phyloP scores from a whole-genome alignment of 257 asterid genomes.

The Ocimum tenuiflorum region DNA sequence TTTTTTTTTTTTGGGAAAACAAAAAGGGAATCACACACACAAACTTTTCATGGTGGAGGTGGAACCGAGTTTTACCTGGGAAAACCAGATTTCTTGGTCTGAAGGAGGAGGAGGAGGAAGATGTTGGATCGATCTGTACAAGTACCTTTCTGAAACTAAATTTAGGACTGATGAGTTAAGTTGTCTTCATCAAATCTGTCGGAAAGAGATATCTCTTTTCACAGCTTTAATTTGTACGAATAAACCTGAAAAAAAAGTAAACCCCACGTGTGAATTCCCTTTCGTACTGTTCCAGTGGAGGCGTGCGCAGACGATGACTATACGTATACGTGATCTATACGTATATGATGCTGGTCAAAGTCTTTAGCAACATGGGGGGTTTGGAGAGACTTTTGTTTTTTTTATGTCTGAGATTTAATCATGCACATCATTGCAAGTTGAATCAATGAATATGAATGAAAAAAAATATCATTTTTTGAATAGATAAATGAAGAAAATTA shows the following conservation, averaged over 20 bases:
- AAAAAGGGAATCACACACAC: no score
- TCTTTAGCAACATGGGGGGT: not conserved
- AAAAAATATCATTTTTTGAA: no score
- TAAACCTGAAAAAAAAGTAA: slow-evolving; percentile 1
- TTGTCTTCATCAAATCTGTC: slow-evolving; percentile 14
- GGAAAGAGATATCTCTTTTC: slow-evolving; percentile 8
- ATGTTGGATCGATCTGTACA: slow-evolving; percentile 7
- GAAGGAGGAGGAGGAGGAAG: not conserved
- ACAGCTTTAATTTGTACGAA: slow-evolving; percentile 5
- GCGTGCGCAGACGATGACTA: not conserved
- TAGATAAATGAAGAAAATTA: not conserved
- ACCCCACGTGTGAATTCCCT: slow-evolving; percentile 21
- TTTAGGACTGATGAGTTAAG: slow-evolving; percentile 1
- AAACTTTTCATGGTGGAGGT: no score
- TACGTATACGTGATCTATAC: not conserved
- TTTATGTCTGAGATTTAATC: not conserved
- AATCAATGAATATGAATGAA: not conserved
- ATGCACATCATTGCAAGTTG: not conserved
- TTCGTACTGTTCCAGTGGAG: slow-evolving; percentile 19
- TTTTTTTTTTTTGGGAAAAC: no score
- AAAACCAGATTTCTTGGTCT: not conserved
- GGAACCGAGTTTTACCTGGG: not conserved
- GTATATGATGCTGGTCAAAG: not conserved
- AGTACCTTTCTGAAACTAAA: not conserved
- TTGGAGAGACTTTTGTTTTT: no score